Evolutionary conservation across 331 rosid genomes (phyloP), one percentile per base, ranked within the genome.

Genomic region (Pyracantha coccinea): DNA sequence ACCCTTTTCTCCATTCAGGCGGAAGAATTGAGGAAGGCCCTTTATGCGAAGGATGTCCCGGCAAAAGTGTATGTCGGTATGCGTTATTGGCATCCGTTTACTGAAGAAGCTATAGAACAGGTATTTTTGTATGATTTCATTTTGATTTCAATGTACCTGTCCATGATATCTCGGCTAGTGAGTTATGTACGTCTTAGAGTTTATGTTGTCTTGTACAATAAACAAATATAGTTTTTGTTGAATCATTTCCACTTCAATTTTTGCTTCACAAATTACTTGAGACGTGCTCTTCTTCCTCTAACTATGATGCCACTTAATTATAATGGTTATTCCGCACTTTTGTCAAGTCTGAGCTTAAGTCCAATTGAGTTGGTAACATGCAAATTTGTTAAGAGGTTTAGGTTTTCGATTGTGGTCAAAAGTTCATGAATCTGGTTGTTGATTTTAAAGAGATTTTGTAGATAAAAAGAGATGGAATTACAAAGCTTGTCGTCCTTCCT

Each of bases 1-100:
- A 25, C 21, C 59, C 59, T 77, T 58, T 25, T 77, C 4, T 27
- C 13, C 77, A 23, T 41, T 57, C 81, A 91, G 96, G 97, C 91
- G 25, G 91, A 90, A 78, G 96, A 89, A 82, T 81, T 90, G 82
- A 86, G 77, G 83, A 85, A 89, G 85, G 79, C 91, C 76, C 93
- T 93, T 66, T 86, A 90, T 84, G 73, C 44, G 67, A 93, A 93
- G 85, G 80, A 93, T 79, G 93, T 93, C 73, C 96, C 86, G 4
- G 97, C 97, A 28, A 85, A 93, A 66, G 98, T 93, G 85, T 93
- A 93, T 65, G 98, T 93, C 24, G 98, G 98, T 68, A 93, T 91
- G 98, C 93, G 98, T 29, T 93, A 93, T 79, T 93, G 98, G 98
- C 98, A 93, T 84, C 98, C 98, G 25, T 93, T 93, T 78, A 93